These are phyloP conservation scores for Melocanna baccifera DNA, from an alignment of 176 grass and related monocot genomes.

Conservation along the genomic window DNA sequence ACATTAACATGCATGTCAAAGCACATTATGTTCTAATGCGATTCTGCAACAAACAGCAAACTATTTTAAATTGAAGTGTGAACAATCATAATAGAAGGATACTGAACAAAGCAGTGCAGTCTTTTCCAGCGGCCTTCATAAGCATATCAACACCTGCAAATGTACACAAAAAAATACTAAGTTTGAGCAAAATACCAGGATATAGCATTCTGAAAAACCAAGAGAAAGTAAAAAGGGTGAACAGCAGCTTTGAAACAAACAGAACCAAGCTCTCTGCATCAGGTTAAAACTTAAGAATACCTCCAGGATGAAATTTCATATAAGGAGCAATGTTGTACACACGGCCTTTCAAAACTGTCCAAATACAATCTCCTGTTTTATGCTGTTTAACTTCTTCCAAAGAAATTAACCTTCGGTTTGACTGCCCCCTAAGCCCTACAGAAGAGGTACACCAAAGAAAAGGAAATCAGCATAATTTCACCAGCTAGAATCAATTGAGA, in stretches of 20 bases:
- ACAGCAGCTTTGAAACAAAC: conserved; percentile 2
- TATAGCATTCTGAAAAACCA: background rate
- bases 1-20: background rate
- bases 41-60: background rate
- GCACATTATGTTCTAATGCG: background rate
- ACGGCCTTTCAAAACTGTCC: conserved; percentile 91
- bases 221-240: background rate
- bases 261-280: background rate
- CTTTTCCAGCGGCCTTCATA: conserved; percentile 89
- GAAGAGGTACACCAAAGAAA: conserved; percentile 11
- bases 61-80: background rate
- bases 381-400: conserved; percentile 89
- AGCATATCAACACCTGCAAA: conserved; percentile 95
- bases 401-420: conserved; percentile 65
- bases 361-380: conserved; percentile 71
- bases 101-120: conserved; percentile 93
- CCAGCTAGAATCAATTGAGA: background rate
- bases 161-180: background rate
- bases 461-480: background rate
- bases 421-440: conserved; percentile 70
- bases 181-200: background rate
- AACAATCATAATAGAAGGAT: conserved; percentile 58
- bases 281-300: conserved; percentile 34
- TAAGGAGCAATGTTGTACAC: conserved; percentile 94
- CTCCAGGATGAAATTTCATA: conserved; percentile 98